A percentile compares a stretch with the other conserved stretches of the same genome.
phyloP scores from a whole-genome alignment of 2,329 filamentous ascomycete species.

The Sporothrix schenckii region DNA sequence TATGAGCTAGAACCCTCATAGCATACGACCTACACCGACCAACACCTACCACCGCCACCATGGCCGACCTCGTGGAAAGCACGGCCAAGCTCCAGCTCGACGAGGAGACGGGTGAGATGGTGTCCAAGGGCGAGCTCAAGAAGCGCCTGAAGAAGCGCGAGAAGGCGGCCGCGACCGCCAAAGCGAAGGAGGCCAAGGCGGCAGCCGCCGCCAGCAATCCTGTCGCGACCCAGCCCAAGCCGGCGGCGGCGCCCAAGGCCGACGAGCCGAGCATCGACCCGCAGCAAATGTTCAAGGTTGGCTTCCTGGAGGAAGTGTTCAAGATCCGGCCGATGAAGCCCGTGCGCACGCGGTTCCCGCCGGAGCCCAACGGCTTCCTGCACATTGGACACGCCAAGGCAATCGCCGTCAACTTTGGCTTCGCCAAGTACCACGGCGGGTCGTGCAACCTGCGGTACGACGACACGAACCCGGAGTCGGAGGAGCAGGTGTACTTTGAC shows the following conservation, averaged over 20 bases:
- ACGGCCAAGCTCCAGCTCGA: slow-evolving; percentile 64
- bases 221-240: slow-evolving; percentile 36
- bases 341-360: slow-evolving; percentile 74
- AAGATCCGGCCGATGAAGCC: slow-evolving; percentile 64
- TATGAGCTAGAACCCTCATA: not conserved
- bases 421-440: slow-evolving; percentile 81
- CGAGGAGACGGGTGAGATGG: slow-evolving; percentile 67
- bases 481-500: slow-evolving; percentile 85
- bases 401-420: slow-evolving; percentile 95
- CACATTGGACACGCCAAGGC: slow-evolving; percentile 96
- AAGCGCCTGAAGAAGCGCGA: slow-evolving; percentile 61
- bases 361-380: slow-evolving; percentile 89
- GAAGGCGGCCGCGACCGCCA: slow-evolving; percentile 58
- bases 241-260: slow-evolving; percentile 39
- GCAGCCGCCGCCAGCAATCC: slow-evolving; percentile 39
- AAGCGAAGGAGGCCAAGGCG: slow-evolving; percentile 41
- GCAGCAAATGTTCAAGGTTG: slow-evolving; percentile 77
- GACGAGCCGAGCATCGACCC: slow-evolving; percentile 58
- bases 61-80: slow-evolving; percentile 54
- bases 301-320: slow-evolving; percentile 74
- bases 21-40: not conserved
- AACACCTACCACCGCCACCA: slow-evolving; percentile 36
- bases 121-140: slow-evolving; percentile 66
- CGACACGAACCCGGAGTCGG: slow-evolving; percentile 92
- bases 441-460: slow-evolving; percentile 53